Percentiles rank a stretch among this genome's conserved stretches.
phyloP scores from a whole-genome alignment of 371 early-diverging fungal genomes.

The Lichtheimia corymbifera region DNA sequence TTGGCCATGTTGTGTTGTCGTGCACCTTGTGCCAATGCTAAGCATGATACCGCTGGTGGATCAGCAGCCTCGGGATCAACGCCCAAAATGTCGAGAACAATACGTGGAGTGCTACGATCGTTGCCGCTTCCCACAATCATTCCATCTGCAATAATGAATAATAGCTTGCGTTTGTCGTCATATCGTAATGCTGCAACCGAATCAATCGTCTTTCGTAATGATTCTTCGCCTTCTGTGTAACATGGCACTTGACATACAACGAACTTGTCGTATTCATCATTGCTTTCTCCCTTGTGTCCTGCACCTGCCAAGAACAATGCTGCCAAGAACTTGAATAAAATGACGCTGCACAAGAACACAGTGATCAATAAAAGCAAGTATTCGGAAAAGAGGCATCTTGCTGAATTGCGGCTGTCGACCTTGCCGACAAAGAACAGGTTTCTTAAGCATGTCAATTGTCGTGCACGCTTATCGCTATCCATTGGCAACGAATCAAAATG shows the following conservation, averaged over 20 bases:
- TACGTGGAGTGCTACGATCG: conserved; percentile 95
- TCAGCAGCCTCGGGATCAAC: conserved; percentile 74
- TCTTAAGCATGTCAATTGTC: conserved; percentile 71
- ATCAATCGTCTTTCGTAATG: conserved; percentile 91
- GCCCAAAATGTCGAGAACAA: conserved; percentile 93
- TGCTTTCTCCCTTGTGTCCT: conserved; percentile 69
- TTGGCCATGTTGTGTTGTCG: conserved; percentile 96
- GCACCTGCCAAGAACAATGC: conserved; percentile 72
- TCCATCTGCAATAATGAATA: conserved; percentile 91
- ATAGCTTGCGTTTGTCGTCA: conserved; percentile 93
- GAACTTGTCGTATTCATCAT: conserved; percentile 88
- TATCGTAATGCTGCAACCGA: conserved; percentile 88
- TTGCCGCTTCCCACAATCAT: conserved; percentile 97
- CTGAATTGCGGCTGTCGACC: conserved; percentile 82
- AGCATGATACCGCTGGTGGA: conserved; percentile 89
- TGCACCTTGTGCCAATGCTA: conserved; percentile 86
- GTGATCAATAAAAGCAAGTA: conserved; percentile 83
- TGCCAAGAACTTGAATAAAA: conserved; percentile 90
- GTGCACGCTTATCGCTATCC: conserved; percentile 32
- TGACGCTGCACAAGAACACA: conserved; percentile 78
- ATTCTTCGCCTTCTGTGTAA: conserved; percentile 98
- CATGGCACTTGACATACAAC: conserved; percentile 92
- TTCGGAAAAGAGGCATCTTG: conserved; percentile 84
- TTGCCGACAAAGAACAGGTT: conserved; percentile 86
- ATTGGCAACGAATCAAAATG: conserved; percentile 57